Evolutionary conservation across 2,329 filamentous ascomycete genomes (phyloP).

Genomic region (Colletotrichum paranaense): DNA sequence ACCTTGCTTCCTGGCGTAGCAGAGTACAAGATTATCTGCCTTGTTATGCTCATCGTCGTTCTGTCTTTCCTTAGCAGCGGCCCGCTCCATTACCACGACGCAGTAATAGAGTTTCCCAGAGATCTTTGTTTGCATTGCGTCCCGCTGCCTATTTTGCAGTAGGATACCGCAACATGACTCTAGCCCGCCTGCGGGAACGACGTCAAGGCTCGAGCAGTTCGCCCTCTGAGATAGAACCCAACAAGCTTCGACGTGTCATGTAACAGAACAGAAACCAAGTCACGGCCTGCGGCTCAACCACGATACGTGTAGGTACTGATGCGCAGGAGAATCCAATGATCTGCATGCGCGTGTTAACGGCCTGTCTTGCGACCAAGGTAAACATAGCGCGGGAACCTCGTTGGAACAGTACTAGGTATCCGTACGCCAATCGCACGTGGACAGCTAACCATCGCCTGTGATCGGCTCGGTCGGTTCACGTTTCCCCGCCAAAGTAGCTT

Average conservation of each 20-base stretch:
- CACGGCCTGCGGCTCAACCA: neutral
- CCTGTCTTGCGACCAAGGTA: neutral
- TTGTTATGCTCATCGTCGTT: neutral
- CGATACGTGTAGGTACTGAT: neutral
- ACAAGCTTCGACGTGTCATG: conserved; percentile 13
- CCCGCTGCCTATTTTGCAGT: neutral
- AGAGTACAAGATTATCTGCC: neutral
- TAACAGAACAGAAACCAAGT: neutral
- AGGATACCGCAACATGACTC: conserved; percentile 4
- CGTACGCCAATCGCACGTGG: neutral
- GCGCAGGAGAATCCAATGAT: neutral
- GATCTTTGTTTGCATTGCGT: conserved; percentile 20
- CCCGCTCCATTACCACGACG: conserved; percentile 4
- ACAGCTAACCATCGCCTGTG: neutral
- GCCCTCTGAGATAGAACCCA: neutral
- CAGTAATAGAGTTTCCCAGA: conserved; percentile 24
- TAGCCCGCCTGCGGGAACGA: conserved; percentile 8
- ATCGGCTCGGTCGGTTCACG: neutral
- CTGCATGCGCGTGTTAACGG: neutral
- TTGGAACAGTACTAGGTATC: neutral
- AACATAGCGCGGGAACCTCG: neutral
- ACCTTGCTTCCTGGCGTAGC: conserved; percentile 6
- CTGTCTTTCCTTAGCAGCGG: conserved; percentile 7
- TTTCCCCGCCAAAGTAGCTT: neutral
- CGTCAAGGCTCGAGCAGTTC: conserved; percentile 12